These are phyloP conservation scores for Backusella luteola DNA, from an alignment of 192 early-diverging fungal species.

Conservation along the genomic window DNA sequence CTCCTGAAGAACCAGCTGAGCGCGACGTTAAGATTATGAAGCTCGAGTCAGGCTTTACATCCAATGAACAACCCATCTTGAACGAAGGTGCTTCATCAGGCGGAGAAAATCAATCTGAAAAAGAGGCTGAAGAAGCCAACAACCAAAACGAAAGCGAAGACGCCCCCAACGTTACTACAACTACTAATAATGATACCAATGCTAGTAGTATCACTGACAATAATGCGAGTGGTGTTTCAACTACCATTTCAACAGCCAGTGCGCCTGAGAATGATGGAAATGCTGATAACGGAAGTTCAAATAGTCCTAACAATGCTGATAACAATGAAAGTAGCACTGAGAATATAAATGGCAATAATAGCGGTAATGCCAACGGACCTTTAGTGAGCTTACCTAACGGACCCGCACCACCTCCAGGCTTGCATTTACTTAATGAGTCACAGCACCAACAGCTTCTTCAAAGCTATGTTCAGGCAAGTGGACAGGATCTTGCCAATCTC, in stretches of 20 bases:
- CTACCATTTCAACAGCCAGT: not conserved
- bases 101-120: not conserved
- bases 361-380: not conserved
- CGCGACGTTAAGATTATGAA: not conserved
- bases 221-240: not conserved
- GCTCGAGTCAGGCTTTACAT: not conserved
- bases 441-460: constrained; percentile 33
- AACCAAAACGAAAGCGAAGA: not conserved
- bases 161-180: not conserved
- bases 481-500: constrained; percentile 31
- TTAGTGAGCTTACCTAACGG: not conserved
- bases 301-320: not conserved
- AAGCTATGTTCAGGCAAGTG: constrained; percentile 30
- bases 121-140: not conserved
- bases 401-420: constrained; percentile 9
- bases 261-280: not conserved
- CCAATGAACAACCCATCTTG: not conserved
- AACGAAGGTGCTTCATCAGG: not conserved
- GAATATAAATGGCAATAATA: not conserved
- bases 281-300: not conserved
- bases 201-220: not conserved
- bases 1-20: not conserved
- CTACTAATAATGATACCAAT: not conserved
- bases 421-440: constrained; percentile 17
- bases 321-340: not conserved